Conservation (phyloP, 23 red algal genomes). For the Gracilaria gracilis region DNA sequence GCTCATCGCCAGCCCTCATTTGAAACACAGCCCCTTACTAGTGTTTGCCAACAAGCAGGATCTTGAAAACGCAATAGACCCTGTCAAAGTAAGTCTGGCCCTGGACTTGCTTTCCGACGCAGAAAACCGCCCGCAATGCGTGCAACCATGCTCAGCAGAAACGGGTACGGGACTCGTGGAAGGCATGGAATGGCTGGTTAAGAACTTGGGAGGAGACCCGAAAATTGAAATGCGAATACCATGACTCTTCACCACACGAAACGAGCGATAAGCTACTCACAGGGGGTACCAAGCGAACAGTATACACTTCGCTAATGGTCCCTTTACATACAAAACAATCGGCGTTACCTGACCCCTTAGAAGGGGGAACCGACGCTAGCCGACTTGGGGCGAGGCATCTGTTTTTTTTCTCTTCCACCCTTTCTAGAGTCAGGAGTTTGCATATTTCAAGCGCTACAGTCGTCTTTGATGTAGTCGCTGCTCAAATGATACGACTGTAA, state of each 20-base stretch:
- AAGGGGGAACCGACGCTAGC: too few relatives aligned
- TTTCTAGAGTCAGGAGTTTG: too few relatives aligned
- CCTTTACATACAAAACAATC: too few relatives aligned
- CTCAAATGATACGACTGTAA: too few relatives aligned
- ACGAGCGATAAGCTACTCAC: too few relatives aligned
- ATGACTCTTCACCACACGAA: neutral
- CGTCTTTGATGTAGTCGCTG: too few relatives aligned
- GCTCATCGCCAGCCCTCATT: constrained; percentile 5
- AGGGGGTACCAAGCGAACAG: too few relatives aligned
- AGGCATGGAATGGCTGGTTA: constrained; percentile 70
- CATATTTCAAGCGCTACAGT: too few relatives aligned
- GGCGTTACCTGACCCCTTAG: too few relatives aligned
- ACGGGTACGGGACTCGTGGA: constrained; percentile 69
- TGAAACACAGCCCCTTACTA: constrained; percentile 46
- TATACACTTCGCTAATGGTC: too few relatives aligned
- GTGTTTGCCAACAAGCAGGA: constrained; percentile 74
- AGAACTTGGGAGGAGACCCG: constrained; percentile 39
- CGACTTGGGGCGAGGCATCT: too few relatives aligned
- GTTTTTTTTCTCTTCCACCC: too few relatives aligned
- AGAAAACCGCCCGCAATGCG: constrained; percentile 69
- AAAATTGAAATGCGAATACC: constrained; percentile 70
- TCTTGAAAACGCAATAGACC: constrained; percentile 58
- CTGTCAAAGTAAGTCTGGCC: constrained; percentile 61
- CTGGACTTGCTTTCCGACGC: constrained; percentile 75
- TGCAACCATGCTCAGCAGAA: constrained; percentile 73